Evolutionary conservation across 306 rosid species (phyloP), one percentile per base, ranked within the genome.

Genomic region (Gynostemma pentaphyllum): DNA sequence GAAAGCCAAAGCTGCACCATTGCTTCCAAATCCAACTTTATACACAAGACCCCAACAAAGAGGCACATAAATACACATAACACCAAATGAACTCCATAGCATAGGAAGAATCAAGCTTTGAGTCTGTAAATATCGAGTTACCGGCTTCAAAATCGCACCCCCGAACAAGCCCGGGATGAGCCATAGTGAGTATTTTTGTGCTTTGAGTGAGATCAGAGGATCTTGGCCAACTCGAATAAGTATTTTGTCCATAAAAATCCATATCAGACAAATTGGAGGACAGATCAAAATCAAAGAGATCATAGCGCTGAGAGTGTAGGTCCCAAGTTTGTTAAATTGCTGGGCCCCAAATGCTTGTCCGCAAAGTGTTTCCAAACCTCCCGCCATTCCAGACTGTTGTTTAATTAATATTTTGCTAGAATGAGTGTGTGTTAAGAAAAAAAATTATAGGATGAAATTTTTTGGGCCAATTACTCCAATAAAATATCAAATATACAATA

Each of bases 311-410:
- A 22, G 36, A 32, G 62, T 50, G 45, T 66, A 66, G 30, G 30
- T 66, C 37, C 70, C 70, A 5, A 66, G 49, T 49, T 66, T 66
- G 19, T 50, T 46, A 19, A 21, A 66, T 41, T 49, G 62, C 44
- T 50, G 48, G 5, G 70, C 70, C 22, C 70, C 70, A 50, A 48
- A 66, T 40, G 62, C 70, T 48, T 66, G 70, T n/a, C 70, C 49
- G 27, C 62, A 66, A 34, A 50, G 70, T 18, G 62, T 66, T 32
- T 66, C 70, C 47, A 66, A 34, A 19, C 70, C 62, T 11, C 62
- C 62, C 6, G 70, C 70, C 61, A 66, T 9, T 34, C 70, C 70
- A 1, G 49, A 50, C 70, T 66, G n/a, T n/a, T n/a, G n/a, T n/a
- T n/a, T 45, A 22, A 15, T 28, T 4, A 15, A 5, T 15, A 49